Conservation (phyloP, 2,329 filamentous ascomycete genomes). For the Xylaria multiplex region DNA sequence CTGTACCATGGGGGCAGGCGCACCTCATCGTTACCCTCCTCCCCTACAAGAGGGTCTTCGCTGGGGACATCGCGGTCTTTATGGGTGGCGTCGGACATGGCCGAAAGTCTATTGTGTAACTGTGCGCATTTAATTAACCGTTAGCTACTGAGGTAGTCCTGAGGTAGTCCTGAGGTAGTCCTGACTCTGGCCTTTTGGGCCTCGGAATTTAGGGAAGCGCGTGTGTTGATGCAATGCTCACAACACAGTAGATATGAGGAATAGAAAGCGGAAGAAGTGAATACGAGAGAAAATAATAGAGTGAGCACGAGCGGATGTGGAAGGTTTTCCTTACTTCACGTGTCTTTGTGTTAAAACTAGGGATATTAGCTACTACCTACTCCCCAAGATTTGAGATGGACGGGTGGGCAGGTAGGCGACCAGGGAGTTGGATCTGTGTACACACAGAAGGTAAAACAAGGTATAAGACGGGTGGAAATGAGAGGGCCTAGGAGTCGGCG, state of each 20-base stretch:
- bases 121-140: slow-evolving; percentile 13
- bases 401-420: neutral
- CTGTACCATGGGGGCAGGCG: slow-evolving; percentile 43
- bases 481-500: neutral
- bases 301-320: neutral
- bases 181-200: neutral
- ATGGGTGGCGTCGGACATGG: slow-evolving; percentile 45
- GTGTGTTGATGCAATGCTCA: neutral
- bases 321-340: slow-evolving; percentile 18
- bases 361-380: slow-evolving; percentile 8
- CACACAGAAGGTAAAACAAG: neutral
- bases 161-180: neutral
- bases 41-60: slow-evolving; percentile 51
- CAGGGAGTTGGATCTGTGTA: neutral
- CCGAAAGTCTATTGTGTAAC: slow-evolving; percentile 6
- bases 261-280: neutral
- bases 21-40: slow-evolving; percentile 61
- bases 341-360: slow-evolving; percentile 2
- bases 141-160: too few relatives aligned
- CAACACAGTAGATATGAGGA: neutral
- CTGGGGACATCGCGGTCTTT: slow-evolving; percentile 44
- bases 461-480: neutral
- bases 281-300: neutral
- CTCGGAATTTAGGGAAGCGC: neutral
- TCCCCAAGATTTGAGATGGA: neutral